Conservation (phyloP, 108 stramenopile species). For the Seminavis robusta region DNA sequence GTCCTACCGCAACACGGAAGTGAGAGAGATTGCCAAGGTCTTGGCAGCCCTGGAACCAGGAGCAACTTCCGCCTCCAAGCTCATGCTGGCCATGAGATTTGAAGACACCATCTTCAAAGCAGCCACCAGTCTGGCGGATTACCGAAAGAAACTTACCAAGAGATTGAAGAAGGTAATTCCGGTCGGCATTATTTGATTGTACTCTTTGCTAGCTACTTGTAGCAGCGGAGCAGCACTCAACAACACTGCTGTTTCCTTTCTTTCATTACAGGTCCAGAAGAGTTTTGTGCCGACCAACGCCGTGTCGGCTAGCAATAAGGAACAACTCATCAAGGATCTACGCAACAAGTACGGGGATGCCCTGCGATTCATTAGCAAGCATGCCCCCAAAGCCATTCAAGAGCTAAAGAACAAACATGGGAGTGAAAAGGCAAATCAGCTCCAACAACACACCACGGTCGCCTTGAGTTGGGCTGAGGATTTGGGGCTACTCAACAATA, state of each 20-base stretch:
- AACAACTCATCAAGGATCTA: slow-evolving; percentile 22
- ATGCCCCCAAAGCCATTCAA: slow-evolving; percentile 49
- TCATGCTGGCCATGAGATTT: slow-evolving; percentile 71
- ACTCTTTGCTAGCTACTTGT: too few species aligned
- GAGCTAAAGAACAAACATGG: slow-evolving; percentile 39
- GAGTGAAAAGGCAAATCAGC: slow-evolving; percentile 33
- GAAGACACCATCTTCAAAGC: slow-evolving; percentile 74
- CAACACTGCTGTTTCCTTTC: too few species aligned
- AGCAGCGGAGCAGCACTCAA: too few species aligned
- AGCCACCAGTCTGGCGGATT: slow-evolving; percentile 54
- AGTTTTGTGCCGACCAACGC: slow-evolving; percentile 41
- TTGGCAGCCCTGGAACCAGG: slow-evolving; percentile 70
- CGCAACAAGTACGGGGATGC: slow-evolving; percentile 46
- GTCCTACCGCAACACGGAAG: slow-evolving; percentile 65
- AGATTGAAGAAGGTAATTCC: slow-evolving; percentile 64
- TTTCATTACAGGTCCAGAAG: too few species aligned
- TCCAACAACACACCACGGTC: slow-evolving; percentile 52
- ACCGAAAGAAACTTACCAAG: slow-evolving; percentile 67
- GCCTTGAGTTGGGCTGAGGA: slow-evolving; percentile 43
- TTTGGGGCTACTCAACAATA: slow-evolving; percentile 35
- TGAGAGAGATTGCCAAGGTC: slow-evolving; percentile 73
- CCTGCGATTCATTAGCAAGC: slow-evolving; percentile 51
- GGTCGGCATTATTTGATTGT: too few species aligned
- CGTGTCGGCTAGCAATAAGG: slow-evolving; percentile 7
- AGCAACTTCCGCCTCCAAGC: slow-evolving; percentile 65